Evolutionary conservation across 441 rosid genomes (phyloP), one percentile per base, ranked within the genome.

Genomic region (Cnidoscolus chayamansa): DNA sequence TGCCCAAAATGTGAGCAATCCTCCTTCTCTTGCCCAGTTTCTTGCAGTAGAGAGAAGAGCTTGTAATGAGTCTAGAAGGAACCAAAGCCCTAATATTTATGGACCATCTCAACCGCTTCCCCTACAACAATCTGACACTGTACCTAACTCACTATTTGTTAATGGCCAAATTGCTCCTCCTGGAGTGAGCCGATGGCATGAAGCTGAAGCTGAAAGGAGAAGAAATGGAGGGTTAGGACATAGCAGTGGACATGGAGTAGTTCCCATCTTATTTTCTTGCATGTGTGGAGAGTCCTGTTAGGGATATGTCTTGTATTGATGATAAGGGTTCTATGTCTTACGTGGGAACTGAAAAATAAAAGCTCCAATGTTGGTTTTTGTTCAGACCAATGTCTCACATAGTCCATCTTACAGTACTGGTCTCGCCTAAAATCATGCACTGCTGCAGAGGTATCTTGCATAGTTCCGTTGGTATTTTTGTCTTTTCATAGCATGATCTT

Each of bases 31-130:
- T 2, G 89, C 84, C 17, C 85, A 89, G 56, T 84, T 84, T 66
- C 87, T 89, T 25, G 86, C 84, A 0, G 88, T 72, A 68, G 87
- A 89, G 78, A 87, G 91, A 79, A 78, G 81, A 78, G 83, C 82
- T 43, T 81, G 84, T 1, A 71, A 37, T 51, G 83, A 70, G 56
- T 53, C 20, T n/a, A 71, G 84, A 78, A 74, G 85, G 49, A 72
- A 70, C 45, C 78, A 56, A 50, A 70, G 76, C 57, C 83, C 80
- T 1, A 55, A 10, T 17, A 5, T 65, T 72, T 70, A 73, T 63
- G 83, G 80, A 17, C 77, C 76, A 4, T 86, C 72, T 20, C 88
- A 83, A 76, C 50, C 25, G 25, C 25, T 86, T 65, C 64, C 72
- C 30, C 40, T 81, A 53, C 73, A 77, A 40, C 79, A 72, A 37